Evolutionary conservation across 1,284 basidiomycete species (phyloP).

Genomic region (Pseudozyma tsukubaensis): DNA sequence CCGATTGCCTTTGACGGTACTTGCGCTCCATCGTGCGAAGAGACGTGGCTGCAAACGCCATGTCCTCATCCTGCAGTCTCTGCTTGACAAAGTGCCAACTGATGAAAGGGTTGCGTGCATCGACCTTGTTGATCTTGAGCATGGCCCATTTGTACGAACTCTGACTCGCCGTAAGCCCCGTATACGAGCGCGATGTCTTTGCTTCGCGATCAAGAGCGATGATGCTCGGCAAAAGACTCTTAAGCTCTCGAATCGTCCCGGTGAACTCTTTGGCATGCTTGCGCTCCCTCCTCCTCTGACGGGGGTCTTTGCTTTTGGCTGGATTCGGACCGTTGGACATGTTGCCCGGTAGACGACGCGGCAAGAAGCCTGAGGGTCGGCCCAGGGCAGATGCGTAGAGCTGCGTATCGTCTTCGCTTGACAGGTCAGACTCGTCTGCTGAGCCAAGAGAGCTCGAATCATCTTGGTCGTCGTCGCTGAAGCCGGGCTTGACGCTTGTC

Average conservation of each 20-base stretch:
- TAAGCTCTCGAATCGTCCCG: slow-evolving; percentile 57
- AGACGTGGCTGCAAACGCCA: slow-evolving; percentile 50
- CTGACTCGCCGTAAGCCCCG: slow-evolving; percentile 27
- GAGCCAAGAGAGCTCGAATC: slow-evolving; percentile 26
- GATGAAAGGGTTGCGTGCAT: slow-evolving; percentile 65
- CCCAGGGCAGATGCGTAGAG: slow-evolving; percentile 34
- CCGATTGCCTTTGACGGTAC: slow-evolving; percentile 39
- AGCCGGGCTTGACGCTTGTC: slow-evolving; percentile 22
- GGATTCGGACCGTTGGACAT: slow-evolving; percentile 44
- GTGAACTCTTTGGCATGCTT: slow-evolving; percentile 55
- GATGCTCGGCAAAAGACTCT: slow-evolving; percentile 56
- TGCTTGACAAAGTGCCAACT: slow-evolving; percentile 58
- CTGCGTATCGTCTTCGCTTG: slow-evolving; percentile 45
- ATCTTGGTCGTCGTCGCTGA: slow-evolving; percentile 30
- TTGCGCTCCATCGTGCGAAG: slow-evolving; percentile 56
- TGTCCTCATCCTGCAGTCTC: slow-evolving; percentile 56
- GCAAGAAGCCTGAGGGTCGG: slow-evolving; percentile 43
- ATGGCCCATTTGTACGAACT: slow-evolving; percentile 46
- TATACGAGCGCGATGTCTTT: slow-evolving; percentile 13
- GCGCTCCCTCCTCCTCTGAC: slow-evolving; percentile 16
- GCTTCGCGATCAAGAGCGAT: slow-evolving; percentile 51
- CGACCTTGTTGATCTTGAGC: slow-evolving; percentile 52
- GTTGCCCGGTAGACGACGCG: slow-evolving; percentile 46
- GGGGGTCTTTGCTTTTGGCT: slow-evolving; percentile 19
- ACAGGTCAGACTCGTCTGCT: slow-evolving; percentile 38